Evolutionary conservation across 441 rosid genomes (phyloP).

Genomic region (Erodium trifolium): DNA sequence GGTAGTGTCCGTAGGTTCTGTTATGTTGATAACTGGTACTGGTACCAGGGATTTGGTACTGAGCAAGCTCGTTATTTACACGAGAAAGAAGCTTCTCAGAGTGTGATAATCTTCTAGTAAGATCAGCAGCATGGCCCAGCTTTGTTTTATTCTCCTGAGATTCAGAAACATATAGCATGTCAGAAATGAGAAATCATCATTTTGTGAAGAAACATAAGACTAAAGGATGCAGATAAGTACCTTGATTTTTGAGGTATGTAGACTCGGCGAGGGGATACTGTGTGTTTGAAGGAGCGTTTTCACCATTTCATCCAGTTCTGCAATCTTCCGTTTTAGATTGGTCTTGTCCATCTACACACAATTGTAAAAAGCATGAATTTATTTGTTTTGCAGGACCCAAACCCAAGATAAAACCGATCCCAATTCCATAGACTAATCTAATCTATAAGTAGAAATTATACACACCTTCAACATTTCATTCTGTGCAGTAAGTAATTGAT

Average conservation of each 20-base stretch:
- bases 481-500: conserved; percentile 70
- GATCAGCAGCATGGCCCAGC: conserved; percentile 30
- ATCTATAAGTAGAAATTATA: conserved; percentile 11
- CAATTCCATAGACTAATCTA: not conserved
- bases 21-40: conserved; percentile 25
- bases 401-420: not conserved
- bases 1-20: conserved; percentile 31
- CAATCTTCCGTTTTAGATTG: conserved; percentile 51
- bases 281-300: conserved; percentile 36
- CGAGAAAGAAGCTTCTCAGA: conserved; percentile 54
- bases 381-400: not conserved
- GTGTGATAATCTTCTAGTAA: conserved; percentile 32
- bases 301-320: conserved; percentile 65
- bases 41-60: conserved; percentile 32
- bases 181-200: not conserved
- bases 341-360: conserved; percentile 58
- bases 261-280: conserved; percentile 30
- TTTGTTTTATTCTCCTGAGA: conserved; percentile 45
- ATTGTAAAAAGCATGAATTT: not conserved
- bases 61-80: conserved; percentile 49
- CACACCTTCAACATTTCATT: conserved; percentile 75
- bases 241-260: conserved; percentile 31
- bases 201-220: not conserved
- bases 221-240: conserved; percentile 17
- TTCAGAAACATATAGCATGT: conserved; percentile 4